Evolutionary conservation across 2,329 filamentous ascomycete species (phyloP).

Genomic region (Fusarium bactridioides): DNA sequence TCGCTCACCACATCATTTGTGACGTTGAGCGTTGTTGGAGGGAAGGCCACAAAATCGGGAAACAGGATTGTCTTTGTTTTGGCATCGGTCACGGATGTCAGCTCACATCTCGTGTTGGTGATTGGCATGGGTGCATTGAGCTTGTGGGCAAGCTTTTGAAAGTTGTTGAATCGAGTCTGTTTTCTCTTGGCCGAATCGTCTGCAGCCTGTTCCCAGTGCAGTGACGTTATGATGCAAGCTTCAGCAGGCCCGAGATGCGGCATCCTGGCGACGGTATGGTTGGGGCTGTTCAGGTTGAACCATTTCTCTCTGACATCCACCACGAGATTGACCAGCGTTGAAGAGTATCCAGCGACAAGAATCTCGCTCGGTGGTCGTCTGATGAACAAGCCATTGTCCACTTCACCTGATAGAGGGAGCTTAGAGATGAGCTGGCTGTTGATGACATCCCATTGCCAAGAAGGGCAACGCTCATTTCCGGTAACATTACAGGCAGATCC

Average conservation of each 20-base stretch:
- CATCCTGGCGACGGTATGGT: slow-evolving; percentile 30
- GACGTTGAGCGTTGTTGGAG: slow-evolving; percentile 8
- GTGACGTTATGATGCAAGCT: slow-evolving; percentile 23
- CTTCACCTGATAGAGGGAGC: slow-evolving; percentile 15
- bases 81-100: slow-evolving; percentile 5
- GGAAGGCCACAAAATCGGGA: slow-evolving; percentile 23
- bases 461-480: slow-evolving; percentile 25
- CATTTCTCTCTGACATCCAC: slow-evolving; percentile 27
- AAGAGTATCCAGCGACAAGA: slow-evolving; percentile 10
- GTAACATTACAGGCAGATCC: slow-evolving; percentile 12
- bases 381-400: slow-evolving; percentile 20
- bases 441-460: slow-evolving; percentile 35
- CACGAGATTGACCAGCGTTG: slow-evolving; percentile 13
- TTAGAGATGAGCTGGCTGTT: slow-evolving; percentile 30
- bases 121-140: slow-evolving; percentile 24
- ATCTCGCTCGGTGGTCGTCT: slow-evolving; percentile 22
- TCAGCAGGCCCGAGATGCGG: slow-evolving; percentile 30
- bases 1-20: not conserved
- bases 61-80: slow-evolving; percentile 3
- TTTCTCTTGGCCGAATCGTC: slow-evolving; percentile 13
- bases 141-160: slow-evolving; percentile 21
- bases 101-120: slow-evolving; percentile 21
- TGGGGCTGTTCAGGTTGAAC: slow-evolving; percentile 26
- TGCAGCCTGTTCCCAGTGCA: slow-evolving; percentile 31
- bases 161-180: slow-evolving; percentile 22